Conservation (phyloP, 257 asterid genomes). For the Eucommia ulmoides region DNA sequence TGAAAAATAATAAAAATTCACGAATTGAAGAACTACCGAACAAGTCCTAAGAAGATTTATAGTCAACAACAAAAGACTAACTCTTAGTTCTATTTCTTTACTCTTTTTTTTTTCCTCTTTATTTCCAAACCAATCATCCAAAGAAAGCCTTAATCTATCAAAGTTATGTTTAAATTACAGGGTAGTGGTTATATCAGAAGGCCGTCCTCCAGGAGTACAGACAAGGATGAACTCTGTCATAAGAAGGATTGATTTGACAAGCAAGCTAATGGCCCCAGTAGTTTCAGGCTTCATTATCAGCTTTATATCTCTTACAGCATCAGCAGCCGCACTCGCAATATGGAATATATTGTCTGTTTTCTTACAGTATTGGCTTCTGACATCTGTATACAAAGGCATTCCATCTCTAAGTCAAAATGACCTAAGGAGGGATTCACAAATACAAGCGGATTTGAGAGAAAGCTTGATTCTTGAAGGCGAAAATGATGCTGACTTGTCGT, state of each 20-base stretch:
- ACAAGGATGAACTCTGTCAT: constrained; percentile 74
- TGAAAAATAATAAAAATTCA: too few relatives aligned
- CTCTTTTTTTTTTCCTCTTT: too few relatives aligned
- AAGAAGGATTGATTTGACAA: constrained; percentile 62
- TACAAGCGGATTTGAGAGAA: constrained; percentile 12
- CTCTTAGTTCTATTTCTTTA: too few relatives aligned
- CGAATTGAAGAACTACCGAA: too few relatives aligned
- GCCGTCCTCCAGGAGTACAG: constrained; percentile 38
- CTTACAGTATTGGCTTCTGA: constrained; percentile 68
- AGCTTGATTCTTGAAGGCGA: constrained; percentile 7
- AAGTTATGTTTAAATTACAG: constrained; percentile 24
- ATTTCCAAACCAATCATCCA: too few relatives aligned
- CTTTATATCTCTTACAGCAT: constrained; percentile 63
- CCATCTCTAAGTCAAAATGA: constrained; percentile 45
- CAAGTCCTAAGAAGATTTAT: too few relatives aligned
- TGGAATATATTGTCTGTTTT: constrained; percentile 63
- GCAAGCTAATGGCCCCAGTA: constrained; percentile 82
- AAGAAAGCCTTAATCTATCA: background rate
- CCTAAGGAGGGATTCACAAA: constrained; percentile 21
- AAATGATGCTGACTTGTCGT: constrained; percentile 12
- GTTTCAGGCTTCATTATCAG: constrained; percentile 71
- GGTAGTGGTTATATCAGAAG: constrained; percentile 88
- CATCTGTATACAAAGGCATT: constrained; percentile 58
- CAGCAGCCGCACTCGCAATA: constrained; percentile 53
- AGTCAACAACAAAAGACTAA: too few relatives aligned